Conservation (phyloP, 2,329 filamentous ascomycete species). For the Ceratocystis eucalypticola region DNA sequence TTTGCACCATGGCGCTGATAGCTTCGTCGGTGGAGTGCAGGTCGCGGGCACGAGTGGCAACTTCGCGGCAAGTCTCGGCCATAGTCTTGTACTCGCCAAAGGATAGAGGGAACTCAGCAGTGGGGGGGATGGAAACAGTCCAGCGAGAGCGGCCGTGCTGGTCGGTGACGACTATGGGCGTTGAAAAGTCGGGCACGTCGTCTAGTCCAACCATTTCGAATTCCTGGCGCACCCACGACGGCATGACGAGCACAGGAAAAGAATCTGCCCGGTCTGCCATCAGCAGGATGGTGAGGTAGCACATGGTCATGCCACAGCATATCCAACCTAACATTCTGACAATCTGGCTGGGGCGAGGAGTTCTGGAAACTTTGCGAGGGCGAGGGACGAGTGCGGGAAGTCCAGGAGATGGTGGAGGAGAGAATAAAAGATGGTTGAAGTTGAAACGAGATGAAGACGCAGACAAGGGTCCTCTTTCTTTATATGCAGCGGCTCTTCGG, state of each 20-base stretch:
- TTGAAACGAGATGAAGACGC: slow-evolving; percentile 50
- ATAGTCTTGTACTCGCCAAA: slow-evolving; percentile 56
- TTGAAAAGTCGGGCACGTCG: slow-evolving; percentile 55
- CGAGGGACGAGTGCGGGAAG: slow-evolving; percentile 55
- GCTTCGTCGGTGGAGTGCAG: slow-evolving; percentile 26
- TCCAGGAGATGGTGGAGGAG: slow-evolving; percentile 55
- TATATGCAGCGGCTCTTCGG: slow-evolving; percentile 45
- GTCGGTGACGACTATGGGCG: slow-evolving; percentile 58
- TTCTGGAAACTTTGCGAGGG: slow-evolving; percentile 46
- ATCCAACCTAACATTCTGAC: slow-evolving; percentile 44
- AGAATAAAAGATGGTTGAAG: slow-evolving; percentile 55
- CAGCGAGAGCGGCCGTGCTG: slow-evolving; percentile 51
- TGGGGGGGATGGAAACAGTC: slow-evolving; percentile 67
- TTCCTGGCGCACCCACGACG: slow-evolving; percentile 28
- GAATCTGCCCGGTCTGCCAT: slow-evolving; percentile 24
- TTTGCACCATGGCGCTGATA: slow-evolving; percentile 26
- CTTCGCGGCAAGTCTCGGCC: slow-evolving; percentile 51
- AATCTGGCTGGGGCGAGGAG: slow-evolving; percentile 44
- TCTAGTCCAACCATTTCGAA: slow-evolving; percentile 56
- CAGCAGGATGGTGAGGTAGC: slow-evolving; percentile 34
- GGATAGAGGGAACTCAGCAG: slow-evolving; percentile 51
- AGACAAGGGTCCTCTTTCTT: slow-evolving; percentile 42
- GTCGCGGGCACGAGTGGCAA: slow-evolving; percentile 44
- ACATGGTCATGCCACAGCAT: slow-evolving; percentile 34
- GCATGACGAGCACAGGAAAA: slow-evolving; percentile 22